Evolutionary conservation across 2,329 filamentous ascomycete species (phyloP), one percentile per base, ranked within the genome.

Genomic region (Phaeoacremonium minimum): DNA sequence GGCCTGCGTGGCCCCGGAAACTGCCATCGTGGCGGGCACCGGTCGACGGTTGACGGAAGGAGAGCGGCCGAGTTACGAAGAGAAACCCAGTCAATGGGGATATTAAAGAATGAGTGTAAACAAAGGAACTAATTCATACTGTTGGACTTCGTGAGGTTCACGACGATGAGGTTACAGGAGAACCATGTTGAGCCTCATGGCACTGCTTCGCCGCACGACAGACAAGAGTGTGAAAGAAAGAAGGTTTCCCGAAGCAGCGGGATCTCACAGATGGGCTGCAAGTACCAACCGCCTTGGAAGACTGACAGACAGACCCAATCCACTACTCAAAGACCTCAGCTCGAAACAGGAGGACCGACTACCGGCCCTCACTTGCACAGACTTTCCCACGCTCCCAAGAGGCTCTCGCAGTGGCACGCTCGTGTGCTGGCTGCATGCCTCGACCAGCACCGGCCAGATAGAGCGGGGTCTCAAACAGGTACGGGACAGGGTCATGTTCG

Each of bases 21-120:
- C 56, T 42, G 66, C 64, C 72, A 77, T 75, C 52, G 40, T 51
- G 47, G 50, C 46, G 45, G 51, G 47, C 47, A 44, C 42, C 44
- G 45, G 51, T 50, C 48, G 50, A 46, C n/a, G n/a, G n/a, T n/a
- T n/a, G n/a, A n/a, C n/a, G n/a, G 41, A 38, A 31, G 28, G 29
- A 35, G 36, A 15, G 44, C 40, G 41, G 42, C 20, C 29, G 52
- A 47, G 47, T 48, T 44, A 49, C 48, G 60, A 57, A 40, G 44
- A 50, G 57, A 55, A 52, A 49, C 64, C 66, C 67, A 71, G 46
- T 71, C 67, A 69, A 71, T 70, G 68, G 66, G 63, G 47, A 44
- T 44, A 46, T 45, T 43, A 39, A 50, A 52, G 41, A 55, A 52
- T 53, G 52, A 51, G 53, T 49, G 51, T 53, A 52, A 56, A 45